Conservation (phyloP, 2,329 filamentous ascomycete species). For the Tolypocladium capitatum region DNA sequence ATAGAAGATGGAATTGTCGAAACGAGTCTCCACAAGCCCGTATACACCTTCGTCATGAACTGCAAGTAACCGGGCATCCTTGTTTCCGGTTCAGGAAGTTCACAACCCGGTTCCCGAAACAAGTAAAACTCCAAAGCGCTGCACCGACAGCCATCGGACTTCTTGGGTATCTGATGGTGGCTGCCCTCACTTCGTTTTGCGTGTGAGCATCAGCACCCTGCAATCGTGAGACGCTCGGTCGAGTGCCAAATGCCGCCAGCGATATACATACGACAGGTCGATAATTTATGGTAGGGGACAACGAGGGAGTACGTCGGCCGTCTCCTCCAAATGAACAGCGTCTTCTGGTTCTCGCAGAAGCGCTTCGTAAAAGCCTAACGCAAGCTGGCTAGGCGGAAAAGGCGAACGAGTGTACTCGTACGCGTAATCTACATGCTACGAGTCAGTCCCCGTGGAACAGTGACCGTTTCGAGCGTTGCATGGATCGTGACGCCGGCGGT, state of each 20-base stretch:
- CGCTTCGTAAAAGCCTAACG: background rate
- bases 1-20: too few species aligned
- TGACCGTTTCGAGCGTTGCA: constrained; percentile 3
- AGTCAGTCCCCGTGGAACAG: background rate
- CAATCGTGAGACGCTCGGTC: background rate
- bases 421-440: too few species aligned
- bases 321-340: too few species aligned
- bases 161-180: background rate
- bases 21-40: background rate
- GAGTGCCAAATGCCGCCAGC: background rate
- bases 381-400: background rate
- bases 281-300: background rate
- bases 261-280: background rate
- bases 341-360: too few species aligned
- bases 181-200: background rate
- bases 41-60: background rate
- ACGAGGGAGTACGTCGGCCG: background rate
- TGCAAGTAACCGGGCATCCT: background rate
- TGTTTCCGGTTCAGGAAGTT: background rate
- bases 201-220: background rate
- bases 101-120: background rate
- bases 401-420: background rate
- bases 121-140: background rate
- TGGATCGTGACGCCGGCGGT: constrained; percentile 8
- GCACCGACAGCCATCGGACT: background rate